Evolutionary conservation across 306 rosid genomes (phyloP).

Genomic region (Rosa chinensis): DNA sequence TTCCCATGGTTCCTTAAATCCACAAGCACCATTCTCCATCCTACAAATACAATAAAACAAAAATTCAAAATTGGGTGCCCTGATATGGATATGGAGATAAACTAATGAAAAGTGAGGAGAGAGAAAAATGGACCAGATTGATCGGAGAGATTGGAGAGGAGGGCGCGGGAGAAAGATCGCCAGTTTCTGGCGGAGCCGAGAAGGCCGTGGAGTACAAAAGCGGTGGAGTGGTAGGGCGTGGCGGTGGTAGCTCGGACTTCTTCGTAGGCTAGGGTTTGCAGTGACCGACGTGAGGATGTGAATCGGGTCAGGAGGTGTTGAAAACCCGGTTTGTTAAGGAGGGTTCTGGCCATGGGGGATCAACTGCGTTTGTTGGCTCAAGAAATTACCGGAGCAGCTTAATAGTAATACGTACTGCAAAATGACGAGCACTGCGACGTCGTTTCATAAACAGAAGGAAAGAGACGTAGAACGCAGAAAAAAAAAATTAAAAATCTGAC

Average conservation of each 20-base stretch:
- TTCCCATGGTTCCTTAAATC: conserved; percentile 91
- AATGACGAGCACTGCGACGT: not conserved
- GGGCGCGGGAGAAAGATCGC: conserved; percentile 76
- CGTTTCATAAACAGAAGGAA: not conserved
- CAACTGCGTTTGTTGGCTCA: not conserved
- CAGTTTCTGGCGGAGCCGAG: conserved; percentile 82
- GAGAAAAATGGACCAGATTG: conserved; percentile 48
- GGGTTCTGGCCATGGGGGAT: conserved; percentile 50
- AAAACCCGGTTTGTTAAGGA: conserved; percentile 35
- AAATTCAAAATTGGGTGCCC: not conserved
- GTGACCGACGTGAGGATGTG: conserved; percentile 43
- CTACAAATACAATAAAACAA: conserved; percentile 4
- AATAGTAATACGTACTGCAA: too few relatives aligned
- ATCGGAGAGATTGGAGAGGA: conserved; percentile 54
- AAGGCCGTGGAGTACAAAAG: conserved; percentile 81
- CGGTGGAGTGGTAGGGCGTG: conserved; percentile 63
- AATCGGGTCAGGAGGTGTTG: conserved; percentile 38
- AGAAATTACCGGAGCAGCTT: not conserved
- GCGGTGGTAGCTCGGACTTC: conserved; percentile 53
- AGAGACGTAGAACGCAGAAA: not conserved
- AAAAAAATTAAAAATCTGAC: conserved; percentile 19
- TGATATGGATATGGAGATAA: not conserved
- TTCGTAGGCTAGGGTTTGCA: conserved; percentile 75
- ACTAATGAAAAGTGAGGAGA: not conserved
- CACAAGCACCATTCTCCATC: conserved; percentile 81